Conservation (phyloP, 352 stramenopile genomes). For the Peronosclerospora sorghi region DNA sequence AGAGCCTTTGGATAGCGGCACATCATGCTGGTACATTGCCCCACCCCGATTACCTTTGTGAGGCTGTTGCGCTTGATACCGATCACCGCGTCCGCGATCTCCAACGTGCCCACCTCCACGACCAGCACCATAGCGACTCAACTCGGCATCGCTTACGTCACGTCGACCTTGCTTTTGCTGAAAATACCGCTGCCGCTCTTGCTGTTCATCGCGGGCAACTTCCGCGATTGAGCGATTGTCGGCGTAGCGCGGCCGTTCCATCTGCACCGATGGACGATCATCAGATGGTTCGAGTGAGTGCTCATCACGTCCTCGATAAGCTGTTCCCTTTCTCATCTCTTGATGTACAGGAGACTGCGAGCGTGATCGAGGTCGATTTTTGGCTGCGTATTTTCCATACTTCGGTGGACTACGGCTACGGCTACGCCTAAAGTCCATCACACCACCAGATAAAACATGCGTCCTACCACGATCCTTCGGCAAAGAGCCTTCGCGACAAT, state of each 20-base stretch:
- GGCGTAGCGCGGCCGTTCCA: conserved; percentile 18
- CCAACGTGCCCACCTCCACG: conserved; percentile 18
- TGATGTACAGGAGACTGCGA: conserved; percentile 16
- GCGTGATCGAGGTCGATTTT: conserved; percentile 12
- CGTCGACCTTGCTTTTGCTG: conserved; percentile 27
- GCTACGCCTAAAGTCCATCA: conserved; percentile 12
- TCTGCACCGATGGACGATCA: conserved; percentile 10
- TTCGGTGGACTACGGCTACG: conserved; percentile 20
- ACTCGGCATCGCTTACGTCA: conserved; percentile 18
- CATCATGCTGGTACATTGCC: conserved; percentile 11
- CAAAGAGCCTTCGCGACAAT: conserved; percentile 11
- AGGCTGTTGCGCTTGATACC: conserved; percentile 3
- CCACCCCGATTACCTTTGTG: conserved; percentile 7
- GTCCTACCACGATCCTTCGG: conserved; percentile 14
- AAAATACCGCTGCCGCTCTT: conserved; percentile 28
- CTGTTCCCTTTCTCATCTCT: conserved; percentile 14
- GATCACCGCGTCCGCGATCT: conserved; percentile 13
- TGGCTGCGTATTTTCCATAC: conserved; percentile 17
- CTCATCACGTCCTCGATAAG: conserved; percentile 14
- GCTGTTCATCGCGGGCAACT: conserved; percentile 35
- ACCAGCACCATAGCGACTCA: conserved; percentile 23
- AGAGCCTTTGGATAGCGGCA: conserved; percentile 2
- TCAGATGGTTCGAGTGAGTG: conserved; percentile 9
- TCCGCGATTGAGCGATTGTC: conserved; percentile 44
- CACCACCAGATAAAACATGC: conserved; percentile 8